Percentiles rank a stretch among this genome's conserved stretches.
phyloP scores from a whole-genome alignment of 1,284 basidiomycete species.

The Lentinula novae-zelandiae region DNA sequence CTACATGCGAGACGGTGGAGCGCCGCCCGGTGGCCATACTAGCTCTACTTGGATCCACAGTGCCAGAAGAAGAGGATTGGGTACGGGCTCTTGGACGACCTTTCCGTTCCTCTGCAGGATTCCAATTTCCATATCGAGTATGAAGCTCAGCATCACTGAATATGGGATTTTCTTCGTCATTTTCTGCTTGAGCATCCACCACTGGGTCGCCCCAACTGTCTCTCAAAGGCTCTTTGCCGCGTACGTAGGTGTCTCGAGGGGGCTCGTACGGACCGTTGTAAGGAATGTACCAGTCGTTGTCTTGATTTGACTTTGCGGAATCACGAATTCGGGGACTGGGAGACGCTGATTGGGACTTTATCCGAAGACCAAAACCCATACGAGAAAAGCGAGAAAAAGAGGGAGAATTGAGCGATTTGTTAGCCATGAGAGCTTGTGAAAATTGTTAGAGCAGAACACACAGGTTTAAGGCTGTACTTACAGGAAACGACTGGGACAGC shows the following conservation, averaged over 20 bases:
- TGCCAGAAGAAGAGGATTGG: constrained; percentile 31
- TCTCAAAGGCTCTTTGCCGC: constrained; percentile 25
- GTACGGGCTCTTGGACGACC: constrained; percentile 20
- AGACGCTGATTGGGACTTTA: constrained; percentile 20
- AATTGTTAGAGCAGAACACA: neutral
- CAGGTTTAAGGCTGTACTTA: neutral
- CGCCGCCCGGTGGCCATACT: constrained; percentile 25
- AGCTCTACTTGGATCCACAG: constrained; percentile 26
- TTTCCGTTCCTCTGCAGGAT: constrained; percentile 13
- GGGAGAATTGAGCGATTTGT: constrained; percentile 23
- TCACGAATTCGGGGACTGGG: constrained; percentile 18
- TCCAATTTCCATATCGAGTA: constrained; percentile 19
- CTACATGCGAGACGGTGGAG: constrained; percentile 26
- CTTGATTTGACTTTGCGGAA: constrained; percentile 27
- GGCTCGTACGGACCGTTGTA: constrained; percentile 59
- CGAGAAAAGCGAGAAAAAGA: constrained; percentile 34
- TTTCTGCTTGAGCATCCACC: constrained; percentile 23
- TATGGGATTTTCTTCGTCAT: constrained; percentile 28
- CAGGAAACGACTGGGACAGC: neutral
- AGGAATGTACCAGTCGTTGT: constrained; percentile 54
- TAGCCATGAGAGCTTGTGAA: constrained; percentile 16
- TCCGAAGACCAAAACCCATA: constrained; percentile 16
- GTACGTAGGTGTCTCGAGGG: constrained; percentile 25
- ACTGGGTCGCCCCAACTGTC: constrained; percentile 51
- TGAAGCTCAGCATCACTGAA: constrained; percentile 25